These are phyloP conservation scores for Amaranthus tricolor DNA, from an alignment of 179 eudicot genomes.

Conservation along the genomic window DNA sequence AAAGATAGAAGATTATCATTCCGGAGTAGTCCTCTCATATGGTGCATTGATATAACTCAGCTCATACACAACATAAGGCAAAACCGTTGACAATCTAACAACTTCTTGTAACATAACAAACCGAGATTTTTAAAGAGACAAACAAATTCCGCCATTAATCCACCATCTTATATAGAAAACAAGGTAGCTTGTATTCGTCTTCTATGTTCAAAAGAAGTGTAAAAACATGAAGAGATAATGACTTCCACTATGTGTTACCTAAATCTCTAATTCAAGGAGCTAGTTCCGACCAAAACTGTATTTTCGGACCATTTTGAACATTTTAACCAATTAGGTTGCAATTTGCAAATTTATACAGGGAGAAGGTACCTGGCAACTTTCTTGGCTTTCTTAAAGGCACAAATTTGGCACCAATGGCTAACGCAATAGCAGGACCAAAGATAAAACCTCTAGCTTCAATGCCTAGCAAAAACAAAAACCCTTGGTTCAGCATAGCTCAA, in stretches of 20 bases:
- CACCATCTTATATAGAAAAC: background rate
- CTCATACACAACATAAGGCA: background rate
- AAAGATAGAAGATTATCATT: background rate
- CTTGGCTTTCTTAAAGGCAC: conserved; percentile 84
- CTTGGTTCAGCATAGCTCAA: background rate
- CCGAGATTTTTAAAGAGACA: background rate
- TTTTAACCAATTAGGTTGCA: too few relatives aligned
- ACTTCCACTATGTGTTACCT: background rate
- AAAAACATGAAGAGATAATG: too few relatives aligned
- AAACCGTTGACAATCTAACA: too few relatives aligned
- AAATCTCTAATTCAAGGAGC: too few relatives aligned
- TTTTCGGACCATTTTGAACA: too few relatives aligned
- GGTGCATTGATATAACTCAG: background rate
- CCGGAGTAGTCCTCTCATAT: background rate
- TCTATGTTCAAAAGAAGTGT: background rate
- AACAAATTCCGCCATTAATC: background rate
- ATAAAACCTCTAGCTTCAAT: conserved; percentile 89
- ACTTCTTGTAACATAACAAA: background rate
- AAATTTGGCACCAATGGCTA: conserved; percentile 89
- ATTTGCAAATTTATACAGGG: background rate
- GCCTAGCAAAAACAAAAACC: conserved; percentile 33
- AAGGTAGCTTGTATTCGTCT: background rate
- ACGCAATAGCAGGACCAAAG: conserved; percentile 87
- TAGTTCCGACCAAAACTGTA: too few relatives aligned
- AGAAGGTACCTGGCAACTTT: conserved; percentile 68